Percentiles rank a stretch among this genome's conserved stretches.
These are phyloP conservation scores for Diaporthe citri DNA, from an alignment of 2,329 filamentous ascomycete species.

Conservation along the genomic window DNA sequence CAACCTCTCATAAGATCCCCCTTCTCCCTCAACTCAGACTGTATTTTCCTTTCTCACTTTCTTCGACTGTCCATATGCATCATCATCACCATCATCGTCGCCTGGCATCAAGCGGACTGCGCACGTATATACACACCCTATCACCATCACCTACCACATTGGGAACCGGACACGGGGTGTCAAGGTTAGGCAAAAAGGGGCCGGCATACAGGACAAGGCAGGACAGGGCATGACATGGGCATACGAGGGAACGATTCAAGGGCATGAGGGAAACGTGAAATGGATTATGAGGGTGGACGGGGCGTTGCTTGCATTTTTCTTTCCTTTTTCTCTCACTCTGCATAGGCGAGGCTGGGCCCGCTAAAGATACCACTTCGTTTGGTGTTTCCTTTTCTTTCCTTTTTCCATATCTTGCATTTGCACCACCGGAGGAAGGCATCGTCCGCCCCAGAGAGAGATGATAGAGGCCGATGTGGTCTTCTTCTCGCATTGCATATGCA, in stretches of 20 bases:
- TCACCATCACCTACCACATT: background rate
- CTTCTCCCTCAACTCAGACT: background rate
- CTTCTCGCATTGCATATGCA: constrained; percentile 21
- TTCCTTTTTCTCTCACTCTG: background rate
- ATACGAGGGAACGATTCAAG: constrained; percentile 13
- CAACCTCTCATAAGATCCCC: background rate
- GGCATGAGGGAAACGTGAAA: constrained; percentile 13
- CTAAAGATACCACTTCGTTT: constrained; percentile 20
- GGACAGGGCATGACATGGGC: background rate
- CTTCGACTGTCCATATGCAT: constrained; percentile 26
- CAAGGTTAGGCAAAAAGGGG: background rate
- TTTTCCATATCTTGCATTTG: background rate
- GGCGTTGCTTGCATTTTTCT: constrained; percentile 13
- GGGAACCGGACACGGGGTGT: background rate
- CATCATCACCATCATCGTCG: constrained; percentile 12
- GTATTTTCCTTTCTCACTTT: background rate
- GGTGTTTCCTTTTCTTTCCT: background rate
- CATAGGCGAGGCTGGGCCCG: constrained; percentile 30
- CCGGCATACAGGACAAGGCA: constrained; percentile 3
- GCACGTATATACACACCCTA: background rate
- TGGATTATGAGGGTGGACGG: constrained; percentile 6
- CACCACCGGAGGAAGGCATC: constrained; percentile 20
- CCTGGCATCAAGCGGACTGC: background rate
- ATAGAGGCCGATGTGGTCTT: background rate
- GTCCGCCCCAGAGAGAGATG: background rate